Evolutionary conservation across 1,284 basidiomycete species (phyloP), one percentile per base, ranked within the genome.

Genomic region (Puccinia hordei): DNA sequence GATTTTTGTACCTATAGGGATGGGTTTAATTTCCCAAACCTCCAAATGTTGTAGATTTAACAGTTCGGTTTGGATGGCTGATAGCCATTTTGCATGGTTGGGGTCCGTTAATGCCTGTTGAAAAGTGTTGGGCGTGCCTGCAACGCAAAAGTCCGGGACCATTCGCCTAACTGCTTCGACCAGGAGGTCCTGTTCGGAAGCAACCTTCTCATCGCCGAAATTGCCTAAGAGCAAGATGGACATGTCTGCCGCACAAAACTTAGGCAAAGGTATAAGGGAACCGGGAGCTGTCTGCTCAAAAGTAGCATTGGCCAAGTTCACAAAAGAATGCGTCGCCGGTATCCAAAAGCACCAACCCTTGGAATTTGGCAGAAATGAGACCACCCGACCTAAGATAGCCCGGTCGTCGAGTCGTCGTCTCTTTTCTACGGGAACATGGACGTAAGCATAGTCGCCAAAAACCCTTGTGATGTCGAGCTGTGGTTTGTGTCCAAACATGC

Each of bases 291-390:
- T 44, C 41, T 6, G 41, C n/a, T n/a, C n/a, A n/a, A 65, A 65
- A 3, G 61, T 65, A 38, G 38, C 61, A 1, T 38, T 9, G 8
- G 72, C 72, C 9, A 30, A 74, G 17, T 33, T 19, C 2, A 71
- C 44, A 22, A 71, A 71, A 8, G 3, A 5, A 27, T 24, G 3
- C 15, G n/a, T 17, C 10, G 35, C 15, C 17, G 71, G 53, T 30
- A 73, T 35, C 49, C 51, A 55, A 53, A 73, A 73, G 6, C 27
- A 24, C 71, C 71, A 73, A 33, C 71, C 71, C 30, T n/a, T n/a
- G n/a, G n/a, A n/a, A n/a, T n/a, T n/a, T n/a, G n/a, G n/a, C n/a
- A n/a, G n/a, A n/a, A n/a, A 24, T 3, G 6, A 30, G n/a, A 73
- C 30, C 2, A 57, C 49, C 6, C 33, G 15, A 2, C 72, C 51